Evolutionary conservation across 345 rosid species (phyloP), one percentile per base, ranked within the genome.

Genomic region (Brassica incana): DNA sequence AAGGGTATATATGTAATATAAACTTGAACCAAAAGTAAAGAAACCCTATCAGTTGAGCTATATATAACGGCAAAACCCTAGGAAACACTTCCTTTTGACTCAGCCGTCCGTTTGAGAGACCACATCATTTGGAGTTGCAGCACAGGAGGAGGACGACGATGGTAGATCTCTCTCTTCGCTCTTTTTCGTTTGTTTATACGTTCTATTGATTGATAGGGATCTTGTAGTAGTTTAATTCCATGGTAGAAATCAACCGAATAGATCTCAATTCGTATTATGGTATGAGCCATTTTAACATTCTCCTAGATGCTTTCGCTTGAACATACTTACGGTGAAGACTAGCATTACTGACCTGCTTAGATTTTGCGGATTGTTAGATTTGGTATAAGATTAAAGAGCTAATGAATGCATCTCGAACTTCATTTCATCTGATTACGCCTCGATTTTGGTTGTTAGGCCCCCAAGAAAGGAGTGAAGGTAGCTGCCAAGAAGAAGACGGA

Each of bases 401-500:
- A 12, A 0, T 45, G 69, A 27, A 6, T 29, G 11, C 64, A 40
- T 20, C 58, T 52, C 30, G 30, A 29, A 29, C 30, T 29, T 29
- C 30, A 29, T 29, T 29, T 29, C 1, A 38, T 59, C 62, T 74
- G 2, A 38, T 59, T 52, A 23, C 14, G 11, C 65, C 20, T 7
- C 5, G 8, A 23, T 75, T 40, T 70, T 43, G 68, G 14, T 58
- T 64, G 40, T 18, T 71, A 86, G 92, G 92, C 86, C 61, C 90
- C 89, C 0, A 87, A 89, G 77, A 79, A 74, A 82, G 88, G 84
- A 71, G 89, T 74, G 36, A 87, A 86, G 33, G 69, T 78, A 33
- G 84, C 83, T 27, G 67, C 90, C 40, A 89, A 87, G 84, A 89
- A 87, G 87, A 89, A 87, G 81, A 68, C 80, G 83, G 94, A 90